Conservation (phyloP, 2,329 filamentous ascomycete genomes). For the Aspergillus unguis region DNA sequence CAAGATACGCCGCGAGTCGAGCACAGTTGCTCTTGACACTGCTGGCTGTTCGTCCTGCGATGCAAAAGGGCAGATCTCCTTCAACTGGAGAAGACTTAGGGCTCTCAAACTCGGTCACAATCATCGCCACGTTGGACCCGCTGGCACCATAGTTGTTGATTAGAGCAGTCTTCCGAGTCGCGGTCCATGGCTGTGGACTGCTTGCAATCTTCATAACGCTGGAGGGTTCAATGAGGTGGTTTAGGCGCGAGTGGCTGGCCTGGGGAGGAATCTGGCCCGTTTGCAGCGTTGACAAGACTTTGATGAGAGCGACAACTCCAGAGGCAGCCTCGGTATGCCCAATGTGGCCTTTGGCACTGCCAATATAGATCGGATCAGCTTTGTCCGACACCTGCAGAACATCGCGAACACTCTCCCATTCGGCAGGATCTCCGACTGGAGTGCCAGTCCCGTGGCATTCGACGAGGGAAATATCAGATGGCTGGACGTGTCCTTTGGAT, state of each 20-base stretch:
- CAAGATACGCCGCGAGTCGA: too few species aligned
- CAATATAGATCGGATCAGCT: background rate
- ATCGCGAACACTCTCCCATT: background rate
- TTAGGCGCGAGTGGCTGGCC: background rate
- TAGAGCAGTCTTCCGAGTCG: background rate
- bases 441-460: background rate
- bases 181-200: background rate
- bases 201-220: background rate
- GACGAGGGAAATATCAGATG: background rate
- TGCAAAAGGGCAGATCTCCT: too few species aligned
- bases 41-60: too few species aligned
- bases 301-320: background rate
- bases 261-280: background rate
- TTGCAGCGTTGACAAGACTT: background rate
- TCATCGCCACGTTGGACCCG: background rate
- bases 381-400: background rate
- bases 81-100: too few species aligned
- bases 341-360: background rate
- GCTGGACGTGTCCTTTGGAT: background rate
- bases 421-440: background rate
- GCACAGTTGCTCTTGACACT: too few species aligned
- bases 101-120: background rate
- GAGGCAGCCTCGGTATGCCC: background rate
- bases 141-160: background rate
- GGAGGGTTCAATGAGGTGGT: background rate